phyloP scores from a whole-genome alignment of 2,329 filamentous ascomycete species.

The Cladophialophora exuberans region DNA sequence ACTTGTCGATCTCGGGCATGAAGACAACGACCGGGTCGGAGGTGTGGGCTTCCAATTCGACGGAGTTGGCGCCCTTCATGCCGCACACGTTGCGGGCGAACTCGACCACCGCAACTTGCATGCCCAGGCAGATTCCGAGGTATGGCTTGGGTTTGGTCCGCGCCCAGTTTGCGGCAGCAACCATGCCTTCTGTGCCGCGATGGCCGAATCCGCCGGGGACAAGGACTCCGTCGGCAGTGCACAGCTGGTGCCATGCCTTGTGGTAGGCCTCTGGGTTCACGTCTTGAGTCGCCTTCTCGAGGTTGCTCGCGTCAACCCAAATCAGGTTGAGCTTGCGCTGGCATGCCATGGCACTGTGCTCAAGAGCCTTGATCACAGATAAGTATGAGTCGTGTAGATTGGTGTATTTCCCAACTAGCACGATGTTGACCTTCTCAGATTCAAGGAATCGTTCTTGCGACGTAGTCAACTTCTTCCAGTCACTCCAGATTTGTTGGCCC shows the following conservation, averaged over 20 bases:
- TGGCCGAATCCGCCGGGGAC: constrained; percentile 74
- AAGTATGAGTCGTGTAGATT: constrained; percentile 84
- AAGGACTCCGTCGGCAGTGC: constrained; percentile 62
- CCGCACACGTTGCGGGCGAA: constrained; percentile 76
- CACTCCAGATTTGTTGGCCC: constrained; percentile 72
- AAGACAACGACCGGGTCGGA: constrained; percentile 76
- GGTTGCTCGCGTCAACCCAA: constrained; percentile 82
- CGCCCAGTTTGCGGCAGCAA: constrained; percentile 82
- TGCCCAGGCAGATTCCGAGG: constrained; percentile 87
- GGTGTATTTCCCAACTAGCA: constrained; percentile 90
- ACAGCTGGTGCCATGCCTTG: constrained; percentile 81
- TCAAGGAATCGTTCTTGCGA: constrained; percentile 69
- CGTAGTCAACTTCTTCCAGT: constrained; percentile 74
- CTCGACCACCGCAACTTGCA: constrained; percentile 93
- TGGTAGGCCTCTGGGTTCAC: constrained; percentile 74
- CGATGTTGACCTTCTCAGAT: constrained; percentile 68
- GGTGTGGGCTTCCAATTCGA: constrained; percentile 60
- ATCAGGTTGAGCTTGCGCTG: constrained; percentile 75
- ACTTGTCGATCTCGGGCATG: constrained; percentile 85
- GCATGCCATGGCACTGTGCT: constrained; percentile 90
- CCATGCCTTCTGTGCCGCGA: constrained; percentile 87
- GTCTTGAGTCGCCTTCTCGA: constrained; percentile 69
- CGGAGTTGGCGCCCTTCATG: constrained; percentile 59
- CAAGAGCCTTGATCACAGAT: constrained; percentile 80
- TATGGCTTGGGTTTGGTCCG: constrained; percentile 79